These are phyloP conservation scores for Rhodotorula sp. DNA, from an alignment of 1,284 basidiomycete genomes.

Conservation along the genomic window DNA sequence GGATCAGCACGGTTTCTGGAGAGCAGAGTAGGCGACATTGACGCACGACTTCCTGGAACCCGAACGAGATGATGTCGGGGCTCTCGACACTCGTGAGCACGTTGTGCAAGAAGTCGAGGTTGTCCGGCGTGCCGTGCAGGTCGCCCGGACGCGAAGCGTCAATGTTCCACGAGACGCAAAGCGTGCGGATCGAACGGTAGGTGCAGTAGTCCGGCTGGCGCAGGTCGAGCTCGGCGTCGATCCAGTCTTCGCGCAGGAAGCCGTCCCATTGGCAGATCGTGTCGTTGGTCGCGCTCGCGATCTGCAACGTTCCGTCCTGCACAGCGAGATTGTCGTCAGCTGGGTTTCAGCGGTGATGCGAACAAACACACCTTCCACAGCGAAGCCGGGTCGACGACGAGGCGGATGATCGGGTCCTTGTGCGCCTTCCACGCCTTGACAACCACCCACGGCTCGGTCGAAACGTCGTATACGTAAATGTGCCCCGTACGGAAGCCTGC, in stretches of 20 bases:
- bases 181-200: slow-evolving; percentile 72
- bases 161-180: slow-evolving; percentile 92
- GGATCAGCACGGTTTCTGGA: background rate
- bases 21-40: background rate
- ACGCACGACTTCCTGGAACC: slow-evolving; percentile 97
- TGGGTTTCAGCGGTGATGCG: too few species aligned
- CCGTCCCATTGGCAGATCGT: slow-evolving; percentile 87
- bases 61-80: slow-evolving; percentile 85
- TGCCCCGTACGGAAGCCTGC: slow-evolving; percentile 68
- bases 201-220: slow-evolving; percentile 75
- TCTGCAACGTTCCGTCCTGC: slow-evolving; percentile 60
- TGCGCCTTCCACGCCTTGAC: slow-evolving; percentile 91
- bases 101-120: slow-evolving; percentile 71
- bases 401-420: slow-evolving; percentile 69
- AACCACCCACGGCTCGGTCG: slow-evolving; percentile 64
- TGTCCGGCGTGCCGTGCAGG: slow-evolving; percentile 59
- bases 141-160: slow-evolving; percentile 81
- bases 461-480: slow-evolving; percentile 80
- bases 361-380: slow-evolving; percentile 37
- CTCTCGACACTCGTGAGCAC: slow-evolving; percentile 66
- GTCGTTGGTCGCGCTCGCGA: slow-evolving; percentile 77
- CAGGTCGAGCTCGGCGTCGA: slow-evolving; percentile 73
- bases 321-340: background rate
- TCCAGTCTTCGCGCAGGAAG: slow-evolving; percentile 77
- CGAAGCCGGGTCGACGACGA: slow-evolving; percentile 65